A percentile compares a stretch with the other conserved stretches of the same genome.
Conservation (phyloP, 768 basidiomycete genomes). For the Termitomyces sp. region DNA sequence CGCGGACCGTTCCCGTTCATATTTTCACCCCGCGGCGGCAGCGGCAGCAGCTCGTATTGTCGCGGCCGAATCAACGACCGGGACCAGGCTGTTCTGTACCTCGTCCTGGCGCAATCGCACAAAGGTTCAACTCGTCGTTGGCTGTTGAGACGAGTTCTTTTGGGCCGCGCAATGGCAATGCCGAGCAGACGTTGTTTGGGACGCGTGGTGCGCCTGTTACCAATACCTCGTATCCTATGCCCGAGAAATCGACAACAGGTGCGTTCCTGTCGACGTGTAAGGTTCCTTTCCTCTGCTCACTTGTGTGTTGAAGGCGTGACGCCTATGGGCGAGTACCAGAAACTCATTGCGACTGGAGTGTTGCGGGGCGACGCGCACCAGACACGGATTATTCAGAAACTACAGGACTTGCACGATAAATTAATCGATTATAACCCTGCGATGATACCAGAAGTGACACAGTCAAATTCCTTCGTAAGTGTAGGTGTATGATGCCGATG, state of each 20-base stretch:
- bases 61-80: constrained; percentile 6
- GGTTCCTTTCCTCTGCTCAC: neutral
- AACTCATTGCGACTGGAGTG: constrained; percentile 36
- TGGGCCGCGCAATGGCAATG: constrained; percentile 19
- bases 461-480: constrained; percentile 35
- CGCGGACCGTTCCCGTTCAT: constrained; percentile 22
- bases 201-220: neutral
- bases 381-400: constrained; percentile 71
- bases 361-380: constrained; percentile 81
- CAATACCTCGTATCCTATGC: constrained; percentile 1
- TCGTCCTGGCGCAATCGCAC: constrained; percentile 5
- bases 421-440: constrained; percentile 70
- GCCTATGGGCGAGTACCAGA: constrained; percentile 40
- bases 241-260: constrained; percentile 3
- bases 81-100: neutral
- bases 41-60: constrained; percentile 3
- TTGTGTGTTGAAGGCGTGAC: constrained; percentile 25
- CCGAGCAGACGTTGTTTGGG: constrained; percentile 19
- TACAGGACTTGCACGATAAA: constrained; percentile 75
- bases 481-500: too few species aligned
- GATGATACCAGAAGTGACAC: constrained; percentile 38
- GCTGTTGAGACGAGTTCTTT: constrained; percentile 22
- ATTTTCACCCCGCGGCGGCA: constrained; percentile 12
- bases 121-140: constrained; percentile 28
- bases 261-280: neutral